Evolutionary conservation across 768 basidiomycete genomes (phyloP).

Genomic region (Cubamyces lactineus): DNA sequence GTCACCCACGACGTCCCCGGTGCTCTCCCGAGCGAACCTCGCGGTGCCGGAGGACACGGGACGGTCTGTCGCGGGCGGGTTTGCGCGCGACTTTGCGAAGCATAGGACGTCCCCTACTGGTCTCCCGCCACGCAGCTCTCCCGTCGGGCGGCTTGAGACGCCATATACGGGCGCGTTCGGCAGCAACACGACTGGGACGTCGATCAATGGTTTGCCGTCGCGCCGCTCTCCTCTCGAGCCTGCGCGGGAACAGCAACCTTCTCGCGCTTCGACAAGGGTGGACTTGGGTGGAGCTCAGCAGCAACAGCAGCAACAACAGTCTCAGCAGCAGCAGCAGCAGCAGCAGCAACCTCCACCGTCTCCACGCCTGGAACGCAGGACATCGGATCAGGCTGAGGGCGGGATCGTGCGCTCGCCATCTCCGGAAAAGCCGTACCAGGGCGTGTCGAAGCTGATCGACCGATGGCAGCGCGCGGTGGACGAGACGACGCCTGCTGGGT

Average conservation of each 20-base stretch:
- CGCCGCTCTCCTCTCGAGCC: conserved; percentile 22
- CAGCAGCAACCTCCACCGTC: conserved; percentile 12
- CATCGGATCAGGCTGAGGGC: conserved; percentile 7
- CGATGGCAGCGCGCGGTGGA: conserved; percentile 86
- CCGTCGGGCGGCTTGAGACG: conserved; percentile 30
- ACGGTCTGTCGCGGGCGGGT: conserved; percentile 7
- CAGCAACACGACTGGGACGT: conserved; percentile 23
- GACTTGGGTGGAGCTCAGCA: not conserved
- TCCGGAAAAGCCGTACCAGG: conserved; percentile 78
- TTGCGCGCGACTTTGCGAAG: conserved; percentile 19
- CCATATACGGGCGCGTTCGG: conserved; percentile 30
- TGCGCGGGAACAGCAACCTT: conserved; percentile 21
- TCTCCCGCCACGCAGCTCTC: conserved; percentile 31
- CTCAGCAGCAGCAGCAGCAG: conserved; percentile 3
- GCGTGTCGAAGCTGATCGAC: conserved; percentile 83
- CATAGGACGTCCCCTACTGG: conserved; percentile 19
- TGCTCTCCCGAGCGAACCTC: conserved; percentile 25
- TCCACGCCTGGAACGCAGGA: conserved; percentile 19
- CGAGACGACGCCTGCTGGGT: conserved; percentile 16
- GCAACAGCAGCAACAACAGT: conserved; percentile 6
- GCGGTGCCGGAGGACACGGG: conserved; percentile 26
- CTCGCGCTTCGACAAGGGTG: conserved; percentile 9
- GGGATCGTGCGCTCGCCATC: conserved; percentile 52
- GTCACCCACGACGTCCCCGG: conserved; percentile 32
- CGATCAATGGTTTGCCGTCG: conserved; percentile 27